Conservation (phyloP, 306 rosid genomes). For the Cucurbita moschata region DNA sequence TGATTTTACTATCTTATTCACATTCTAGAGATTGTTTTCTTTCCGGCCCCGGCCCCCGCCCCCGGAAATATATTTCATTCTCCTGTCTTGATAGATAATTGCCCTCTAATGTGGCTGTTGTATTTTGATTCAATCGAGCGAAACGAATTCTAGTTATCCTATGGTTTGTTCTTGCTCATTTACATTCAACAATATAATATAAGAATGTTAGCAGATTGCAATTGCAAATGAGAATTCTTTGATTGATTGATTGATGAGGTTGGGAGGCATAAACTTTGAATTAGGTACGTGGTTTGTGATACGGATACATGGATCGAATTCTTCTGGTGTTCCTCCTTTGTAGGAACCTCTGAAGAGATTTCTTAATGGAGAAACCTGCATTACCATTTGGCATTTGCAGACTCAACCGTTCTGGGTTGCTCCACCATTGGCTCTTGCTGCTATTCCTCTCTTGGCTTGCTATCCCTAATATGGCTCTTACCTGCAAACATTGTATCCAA, state of each 20-base stretch:
- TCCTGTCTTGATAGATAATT: neutral
- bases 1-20: neutral
- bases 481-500: neutral
- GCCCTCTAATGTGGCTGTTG: neutral
- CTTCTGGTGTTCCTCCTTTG: conserved; percentile 4
- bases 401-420: neutral
- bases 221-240: neutral
- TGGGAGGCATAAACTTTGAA: neutral
- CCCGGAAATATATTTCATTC: neutral
- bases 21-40: neutral
- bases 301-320: neutral
- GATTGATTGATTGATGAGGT: neutral
- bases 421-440: neutral
- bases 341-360: conserved; percentile 4
- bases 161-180: neutral
- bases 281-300: neutral
- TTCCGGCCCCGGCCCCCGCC: neutral
- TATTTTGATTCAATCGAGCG: neutral
- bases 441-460: neutral
- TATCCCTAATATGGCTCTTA: neutral
- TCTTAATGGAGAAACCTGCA: conserved; percentile 2
- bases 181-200: neutral
- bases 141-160: neutral
- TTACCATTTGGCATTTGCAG: neutral
- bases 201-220: neutral